Evolutionary conservation across 495 filamentous ascomycete genomes (phyloP).

Genomic region (Hyaloscypha bicolor): DNA sequence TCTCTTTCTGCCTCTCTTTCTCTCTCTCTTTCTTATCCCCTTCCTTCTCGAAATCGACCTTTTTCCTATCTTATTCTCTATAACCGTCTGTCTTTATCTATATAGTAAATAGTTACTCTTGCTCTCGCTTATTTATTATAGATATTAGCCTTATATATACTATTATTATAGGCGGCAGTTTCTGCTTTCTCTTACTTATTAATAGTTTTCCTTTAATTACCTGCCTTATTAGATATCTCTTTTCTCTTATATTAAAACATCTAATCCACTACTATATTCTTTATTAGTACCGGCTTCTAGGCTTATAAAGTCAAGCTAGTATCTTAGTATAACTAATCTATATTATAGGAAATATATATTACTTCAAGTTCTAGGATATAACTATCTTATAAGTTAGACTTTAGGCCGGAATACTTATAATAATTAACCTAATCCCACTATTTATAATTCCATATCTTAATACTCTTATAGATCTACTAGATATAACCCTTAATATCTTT

Average conservation of each 20-base stretch:
- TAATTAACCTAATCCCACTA: too few relatives aligned
- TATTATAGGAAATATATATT: slow-evolving; percentile 20
- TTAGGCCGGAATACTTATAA: slow-evolving; percentile 12
- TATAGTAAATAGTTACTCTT: slow-evolving; percentile 12
- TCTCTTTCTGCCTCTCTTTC: neutral
- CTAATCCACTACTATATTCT: slow-evolving; percentile 24
- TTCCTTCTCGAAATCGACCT: neutral
- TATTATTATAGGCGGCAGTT: slow-evolving; percentile 12
- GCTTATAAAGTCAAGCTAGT: slow-evolving; percentile 15
- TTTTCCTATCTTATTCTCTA: slow-evolving; percentile 13
- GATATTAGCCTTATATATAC: slow-evolving; percentile 9
- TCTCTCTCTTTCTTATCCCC: neutral
- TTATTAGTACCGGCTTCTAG: slow-evolving; percentile 16
- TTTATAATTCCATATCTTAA: too few relatives aligned
- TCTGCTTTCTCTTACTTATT: slow-evolving; percentile 12
- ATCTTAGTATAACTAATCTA: slow-evolving; percentile 18
- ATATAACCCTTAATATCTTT: too few relatives aligned
- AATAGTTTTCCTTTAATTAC: slow-evolving; percentile 4
- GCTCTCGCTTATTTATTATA: slow-evolving; percentile 21
- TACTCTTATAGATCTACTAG: too few relatives aligned
- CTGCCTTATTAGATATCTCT: slow-evolving; percentile 20
- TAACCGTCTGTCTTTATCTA: slow-evolving; percentile 19
- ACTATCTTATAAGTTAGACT: slow-evolving; percentile 15
- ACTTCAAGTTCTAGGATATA: slow-evolving; percentile 10
- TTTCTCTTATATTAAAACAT: slow-evolving; percentile 27